Evolutionary conservation across 2,329 filamentous ascomycete genomes (phyloP), one percentile per base, ranked within the genome.

Genomic region (Apiospora arundinis): DNA sequence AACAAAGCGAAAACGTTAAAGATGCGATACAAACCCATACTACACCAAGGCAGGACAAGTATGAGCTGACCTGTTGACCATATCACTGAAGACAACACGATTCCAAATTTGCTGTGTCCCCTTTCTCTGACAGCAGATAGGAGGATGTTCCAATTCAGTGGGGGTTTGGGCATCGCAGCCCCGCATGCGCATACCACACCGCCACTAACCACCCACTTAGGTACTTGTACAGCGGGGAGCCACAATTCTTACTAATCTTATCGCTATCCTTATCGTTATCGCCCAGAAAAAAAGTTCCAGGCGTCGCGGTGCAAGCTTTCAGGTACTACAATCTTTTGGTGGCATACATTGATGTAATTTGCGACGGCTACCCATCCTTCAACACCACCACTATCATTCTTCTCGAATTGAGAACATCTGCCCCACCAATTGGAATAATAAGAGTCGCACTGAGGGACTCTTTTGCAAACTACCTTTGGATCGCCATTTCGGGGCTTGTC

Each of bases 81-180:
- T 21, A 32, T 32, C 28, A 16, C 7, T 28, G 28, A 32, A 60
- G 52, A 37, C 52, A 21, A 60, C 52, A 60, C 52, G 28, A 60
- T 21, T 60, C 32, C 52, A 60, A 60, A 37, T 60, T 63, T 40
- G 56, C 18, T 40, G 28, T 8, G 32, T 40, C 56, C 56, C 56
- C 32, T 63, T 63, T 63, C 56, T 60, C 42, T 37, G 28, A 16
- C 56, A 23, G 56, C 56, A 40, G 56, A 63, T 63, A 63, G 56
- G 56, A 63, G 28, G 56, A 40, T 60, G 52, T 63, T 63, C 56
- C 56, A 40, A 63, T n/a, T 18, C 56, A 63, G 56, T 63, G 56
- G 56, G 40, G 37, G 40, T 63, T 40, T 40, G 56, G 52, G 28
- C 52, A 37, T 63, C 56, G 56, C n/a, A 63, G 56, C 56, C 56